These are phyloP conservation scores for Austropuccinia psidii DNA, from an alignment of 1,284 basidiomycete genomes.

Conservation along the genomic window DNA sequence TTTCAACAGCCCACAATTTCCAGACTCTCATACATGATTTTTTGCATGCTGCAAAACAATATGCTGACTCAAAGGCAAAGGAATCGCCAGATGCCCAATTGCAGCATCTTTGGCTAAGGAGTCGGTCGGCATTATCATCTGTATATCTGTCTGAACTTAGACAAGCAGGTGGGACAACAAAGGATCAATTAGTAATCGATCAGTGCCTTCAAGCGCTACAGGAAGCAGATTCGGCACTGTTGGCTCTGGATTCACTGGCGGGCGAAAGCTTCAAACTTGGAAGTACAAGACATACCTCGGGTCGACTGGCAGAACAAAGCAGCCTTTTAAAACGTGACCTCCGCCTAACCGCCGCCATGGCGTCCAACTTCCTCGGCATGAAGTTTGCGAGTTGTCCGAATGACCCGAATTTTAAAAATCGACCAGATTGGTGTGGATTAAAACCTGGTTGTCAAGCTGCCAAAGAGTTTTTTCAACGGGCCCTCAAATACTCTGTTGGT, in stretches of 20 bases:
- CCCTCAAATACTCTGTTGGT: constrained; percentile 7
- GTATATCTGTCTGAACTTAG: constrained; percentile 27
- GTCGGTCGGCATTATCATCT: constrained; percentile 15
- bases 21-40: constrained; percentile 9
- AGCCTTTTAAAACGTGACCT: neutral
- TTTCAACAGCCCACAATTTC: neutral
- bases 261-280: neutral
- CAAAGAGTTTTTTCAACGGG: constrained; percentile 4
- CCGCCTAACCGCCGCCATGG: constrained; percentile 17
- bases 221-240: neutral
- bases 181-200: neutral
- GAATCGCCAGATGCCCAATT: constrained; percentile 5
- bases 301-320: constrained; percentile 22
- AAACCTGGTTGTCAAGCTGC: constrained; percentile 1
- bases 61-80: neutral
- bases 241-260: neutral
- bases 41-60: neutral
- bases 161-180: neutral
- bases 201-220: neutral
- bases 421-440: neutral
- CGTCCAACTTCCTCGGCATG: constrained; percentile 7
- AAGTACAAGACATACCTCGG: neutral
- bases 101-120: constrained; percentile 24
- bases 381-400: neutral
- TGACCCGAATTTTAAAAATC: neutral